phyloP scores from a whole-genome alignment of 768 basidiomycete species.

The Mycena floridula region DNA sequence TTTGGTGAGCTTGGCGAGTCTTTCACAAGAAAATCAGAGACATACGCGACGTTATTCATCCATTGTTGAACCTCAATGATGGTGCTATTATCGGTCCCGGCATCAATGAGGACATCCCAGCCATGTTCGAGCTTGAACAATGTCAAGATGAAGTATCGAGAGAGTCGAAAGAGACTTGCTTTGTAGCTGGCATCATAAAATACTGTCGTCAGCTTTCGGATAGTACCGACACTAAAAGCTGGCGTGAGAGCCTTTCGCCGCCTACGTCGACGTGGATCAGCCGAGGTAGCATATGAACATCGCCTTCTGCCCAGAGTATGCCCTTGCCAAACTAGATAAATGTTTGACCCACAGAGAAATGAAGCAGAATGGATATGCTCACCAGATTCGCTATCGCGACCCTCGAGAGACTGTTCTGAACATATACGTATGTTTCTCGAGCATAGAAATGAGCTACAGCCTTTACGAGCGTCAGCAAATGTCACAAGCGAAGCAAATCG shows the following conservation, averaged over 20 bases:
- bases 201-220: conserved; percentile 37
- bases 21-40: neutral
- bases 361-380: conserved; percentile 3
- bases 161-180: conserved; percentile 20
- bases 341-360: conserved; percentile 1
- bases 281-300: conserved; percentile 16
- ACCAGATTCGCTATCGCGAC: conserved; percentile 34
- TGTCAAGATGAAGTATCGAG: neutral
- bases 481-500: conserved; percentile 48
- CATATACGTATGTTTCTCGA: conserved; percentile 43
- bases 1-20: no score
- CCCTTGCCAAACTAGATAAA: conserved; percentile 22
- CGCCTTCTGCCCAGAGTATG: conserved; percentile 27
- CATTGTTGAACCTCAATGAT: conserved; percentile 1
- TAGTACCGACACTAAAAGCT: conserved; percentile 46
- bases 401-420: conserved; percentile 28
- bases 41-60: neutral
- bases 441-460: conserved; percentile 44
- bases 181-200: conserved; percentile 50
- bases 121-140: conserved; percentile 6
- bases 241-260: conserved; percentile 46
- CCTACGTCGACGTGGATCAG: conserved; percentile 21
- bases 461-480: conserved; percentile 39
- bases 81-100: neutral
- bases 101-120: conserved; percentile 12